Conservation (phyloP, 257 asterid genomes). For the Craterostigma plantagineum region DNA sequence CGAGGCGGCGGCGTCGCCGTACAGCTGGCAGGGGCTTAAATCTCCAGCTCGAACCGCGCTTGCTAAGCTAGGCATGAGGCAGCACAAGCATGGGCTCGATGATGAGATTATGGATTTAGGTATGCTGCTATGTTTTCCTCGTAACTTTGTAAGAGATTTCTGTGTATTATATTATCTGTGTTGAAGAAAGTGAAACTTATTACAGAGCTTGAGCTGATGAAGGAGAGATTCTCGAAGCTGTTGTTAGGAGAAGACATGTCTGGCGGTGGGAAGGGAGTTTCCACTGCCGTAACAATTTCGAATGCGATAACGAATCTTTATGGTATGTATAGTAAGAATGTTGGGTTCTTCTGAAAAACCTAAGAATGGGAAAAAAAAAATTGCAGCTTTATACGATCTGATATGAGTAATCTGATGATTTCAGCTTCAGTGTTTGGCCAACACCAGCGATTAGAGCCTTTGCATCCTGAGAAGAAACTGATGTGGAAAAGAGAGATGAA, state of each 20-base stretch:
- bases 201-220: slow-evolving; percentile 87
- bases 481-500: slow-evolving; percentile 8
- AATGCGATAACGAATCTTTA: slow-evolving; percentile 80
- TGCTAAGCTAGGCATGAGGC: slow-evolving; percentile 55
- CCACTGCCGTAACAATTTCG: slow-evolving; percentile 67
- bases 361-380: background rate
- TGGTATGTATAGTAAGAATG: slow-evolving; percentile 34
- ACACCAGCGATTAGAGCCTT: slow-evolving; percentile 43
- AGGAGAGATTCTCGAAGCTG: slow-evolving; percentile 74
- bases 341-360: slow-evolving; percentile 1
- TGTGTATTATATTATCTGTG: too few species aligned
- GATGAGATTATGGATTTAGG: slow-evolving; percentile 50
- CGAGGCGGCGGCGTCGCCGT: slow-evolving; percentile 38
- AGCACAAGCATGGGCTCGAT: slow-evolving; percentile 26
- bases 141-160: background rate
- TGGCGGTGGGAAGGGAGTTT: slow-evolving; percentile 83
- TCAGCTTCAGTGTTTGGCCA: slow-evolving; percentile 85
- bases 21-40: slow-evolving; percentile 51
- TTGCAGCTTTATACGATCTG: background rate
- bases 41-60: slow-evolving; percentile 52
- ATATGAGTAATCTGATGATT: background rate
- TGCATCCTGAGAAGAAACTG: slow-evolving; percentile 5
- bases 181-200: too few species aligned
- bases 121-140: slow-evolving; percentile 1
- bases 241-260: slow-evolving; percentile 89